Evolutionary conservation across 2,329 filamentous ascomycete genomes (phyloP).

Genomic region (Phoma sp.): DNA sequence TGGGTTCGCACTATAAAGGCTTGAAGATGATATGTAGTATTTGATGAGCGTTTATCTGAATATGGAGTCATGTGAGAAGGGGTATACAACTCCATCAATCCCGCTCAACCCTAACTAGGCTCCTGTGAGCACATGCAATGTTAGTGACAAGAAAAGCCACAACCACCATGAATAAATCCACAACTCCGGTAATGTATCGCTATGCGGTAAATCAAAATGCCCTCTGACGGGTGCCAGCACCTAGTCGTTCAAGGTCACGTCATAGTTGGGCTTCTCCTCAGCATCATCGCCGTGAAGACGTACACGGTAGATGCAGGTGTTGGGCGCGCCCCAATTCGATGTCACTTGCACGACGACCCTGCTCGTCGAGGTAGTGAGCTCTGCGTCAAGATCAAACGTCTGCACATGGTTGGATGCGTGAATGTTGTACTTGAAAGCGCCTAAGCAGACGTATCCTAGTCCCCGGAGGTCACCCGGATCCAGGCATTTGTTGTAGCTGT

Average conservation of each 20-base stretch:
- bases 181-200: neutral
- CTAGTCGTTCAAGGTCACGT: conserved; percentile 27
- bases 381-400: conserved; percentile 46
- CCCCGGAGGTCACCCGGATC: conserved; percentile 16
- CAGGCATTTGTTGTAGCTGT: conserved; percentile 22
- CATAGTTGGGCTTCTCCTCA: conserved; percentile 25
- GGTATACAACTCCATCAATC: conserved; percentile 12
- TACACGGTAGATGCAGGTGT: conserved; percentile 56
- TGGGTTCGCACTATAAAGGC: no score
- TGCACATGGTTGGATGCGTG: conserved; percentile 51
- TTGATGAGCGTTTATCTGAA: neutral
- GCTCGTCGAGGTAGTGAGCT: conserved; percentile 34
- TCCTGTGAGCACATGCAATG: neutral
- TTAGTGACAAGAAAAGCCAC: neutral
- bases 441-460: conserved; percentile 49
- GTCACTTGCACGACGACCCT: conserved; percentile 49
- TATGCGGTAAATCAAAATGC: neutral
- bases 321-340: conserved; percentile 52
- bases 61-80: conserved; percentile 5
- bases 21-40: neutral
- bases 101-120: neutral
- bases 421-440: conserved; percentile 50
- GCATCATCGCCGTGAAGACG: conserved; percentile 50
- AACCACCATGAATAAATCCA: neutral
- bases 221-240: neutral